Evolutionary conservation across 1,139 yeast genomes (phyloP).

Genomic region (Kodamaea suecica): DNA sequence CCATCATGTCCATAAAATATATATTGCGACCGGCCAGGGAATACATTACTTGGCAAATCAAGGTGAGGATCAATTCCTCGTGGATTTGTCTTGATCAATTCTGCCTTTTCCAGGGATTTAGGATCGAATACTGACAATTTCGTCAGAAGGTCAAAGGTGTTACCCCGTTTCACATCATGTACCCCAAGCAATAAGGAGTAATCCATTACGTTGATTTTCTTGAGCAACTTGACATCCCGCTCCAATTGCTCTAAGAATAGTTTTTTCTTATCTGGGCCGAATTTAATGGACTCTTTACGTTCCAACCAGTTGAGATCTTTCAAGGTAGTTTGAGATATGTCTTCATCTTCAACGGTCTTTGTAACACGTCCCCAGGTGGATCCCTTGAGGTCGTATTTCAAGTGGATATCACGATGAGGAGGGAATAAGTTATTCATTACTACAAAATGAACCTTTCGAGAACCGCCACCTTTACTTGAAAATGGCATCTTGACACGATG

Average conservation of each 20-base stretch:
- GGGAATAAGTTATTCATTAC: slow-evolving; percentile 98
- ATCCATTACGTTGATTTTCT: slow-evolving; percentile 87
- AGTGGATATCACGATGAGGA: slow-evolving; percentile 84
- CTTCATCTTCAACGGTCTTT: slow-evolving; percentile 20
- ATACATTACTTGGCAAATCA: slow-evolving; percentile 47
- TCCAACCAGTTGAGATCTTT: slow-evolving; percentile 91
- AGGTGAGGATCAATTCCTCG: slow-evolving; percentile 37
- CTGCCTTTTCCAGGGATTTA: slow-evolving; percentile 38
- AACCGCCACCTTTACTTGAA: slow-evolving; percentile 31
- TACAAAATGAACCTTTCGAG: slow-evolving; percentile 83
- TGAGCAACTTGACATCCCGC: slow-evolving; percentile 69
- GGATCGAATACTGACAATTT: slow-evolving; percentile 50
- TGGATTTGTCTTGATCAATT: slow-evolving; percentile 48
- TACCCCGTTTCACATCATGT: slow-evolving; percentile 67
- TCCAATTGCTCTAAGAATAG: slow-evolving; percentile 66
- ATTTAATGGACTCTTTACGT: slow-evolving; percentile 53
- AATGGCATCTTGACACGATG: slow-evolving; percentile 91
- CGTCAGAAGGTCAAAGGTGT: slow-evolving; percentile 28
- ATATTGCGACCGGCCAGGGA: slow-evolving; percentile 49
- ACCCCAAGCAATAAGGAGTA: slow-evolving; percentile 86
- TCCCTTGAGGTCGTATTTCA: slow-evolving; percentile 89
- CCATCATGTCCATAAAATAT: slow-evolving; percentile 81
- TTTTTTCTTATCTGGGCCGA: slow-evolving; percentile 68
- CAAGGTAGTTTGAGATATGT: slow-evolving; percentile 44
- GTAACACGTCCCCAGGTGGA: slow-evolving; percentile 83